Evolutionary conservation across 2,329 filamentous ascomycete genomes (phyloP), one percentile per base, ranked within the genome.

Genomic region (Fusarium scirpi): DNA sequence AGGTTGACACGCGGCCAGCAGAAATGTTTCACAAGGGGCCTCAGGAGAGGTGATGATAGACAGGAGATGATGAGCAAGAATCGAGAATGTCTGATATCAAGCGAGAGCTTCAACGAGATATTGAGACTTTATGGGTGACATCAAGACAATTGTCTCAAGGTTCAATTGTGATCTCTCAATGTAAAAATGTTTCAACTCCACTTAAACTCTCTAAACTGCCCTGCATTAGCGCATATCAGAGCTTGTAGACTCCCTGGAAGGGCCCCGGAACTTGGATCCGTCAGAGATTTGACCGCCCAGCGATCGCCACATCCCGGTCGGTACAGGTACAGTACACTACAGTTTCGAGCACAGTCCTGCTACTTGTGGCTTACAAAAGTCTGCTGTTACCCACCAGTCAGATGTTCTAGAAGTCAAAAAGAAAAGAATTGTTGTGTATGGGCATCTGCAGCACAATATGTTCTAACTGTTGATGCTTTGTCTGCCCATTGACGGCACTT

Each of bases 1-100:
- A 66, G 63, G 62, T 67, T 62, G 62, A 66, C 63, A 66, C 63
- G 63, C 63, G 63, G 63, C 63, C 45, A 38, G 10, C 24, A 29
- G n/a, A 11, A 29, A 27, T 22, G 24, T 27, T 41, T 53, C 49
- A 43, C 49, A 25, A 18, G 4, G 22, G 16, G n/a, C 18, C 8
- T 40, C 48, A 40, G 11, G 22, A 20, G 27, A 20, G 20, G 29
- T 18, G 13, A 8, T 52, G 45, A 47, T 47, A 49, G 3, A 38
- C 34, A n/a, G 34, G 34, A 38, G 34, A n/a, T 38, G 18, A 38
- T 7, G 6, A 38, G 18, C 34, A 38, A n/a, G 34, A 38, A 38
- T 10, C 34, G 34, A 38, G 34, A 38, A 38, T 38, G 34, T 38
- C 34, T 38, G 34, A 38, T 38, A 38, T 38, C 18, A 38, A 38